Base-by-base conservation (phyloP, 257 asterid species). In the Thymus mandschuricus region DNA sequence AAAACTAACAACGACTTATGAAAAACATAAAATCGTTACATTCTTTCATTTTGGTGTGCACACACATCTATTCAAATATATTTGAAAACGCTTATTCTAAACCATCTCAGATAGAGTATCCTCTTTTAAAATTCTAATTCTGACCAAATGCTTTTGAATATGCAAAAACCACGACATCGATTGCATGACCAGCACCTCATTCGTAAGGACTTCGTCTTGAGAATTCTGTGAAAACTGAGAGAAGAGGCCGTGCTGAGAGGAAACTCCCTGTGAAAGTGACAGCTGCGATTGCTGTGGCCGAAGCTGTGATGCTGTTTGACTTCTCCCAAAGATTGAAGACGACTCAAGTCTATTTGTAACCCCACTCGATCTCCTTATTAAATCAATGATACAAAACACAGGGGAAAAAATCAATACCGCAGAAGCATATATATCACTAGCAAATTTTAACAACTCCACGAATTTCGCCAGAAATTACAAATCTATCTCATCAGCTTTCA, bases 191-290 rank as follows among this genome's bases (percentile, higher is more conserved):
- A 21, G 21, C 21, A 88, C 91, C 79, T 88, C 98, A 60, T 76
- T 80, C 46, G 87, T 82, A 77, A 84, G 82, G 74, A 80, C 63
- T 34, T 89, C 97, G 5, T 92, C 99, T 45, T 82, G 88, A 68
- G 97, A 84, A 78, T 80, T 88, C 88, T 88, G 97, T 6, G 97
- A 94, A 70, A 89, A 77, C 88, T 92, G 97, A 58, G 97, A 95
- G 82, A 86, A 88, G 60, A 80, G 68, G 74, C 89, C 90, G 11
- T 80, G 96, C 88, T 94, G 99, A 66, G 98, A 89, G 6, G 97
- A 89, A 75, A 76, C 74, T 82, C 97, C 99, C 71, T 86, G 98
- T 28, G 96, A 89, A 72, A 86, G 81, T 56, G 97, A 80, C 81
- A 60, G 85, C 83, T 89, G 98, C 21, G 98, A 88, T 70, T 65